These are phyloP conservation scores for Cornus kousa DNA, from an alignment of 148 eudicot genomes.

Conservation along the genomic window DNA sequence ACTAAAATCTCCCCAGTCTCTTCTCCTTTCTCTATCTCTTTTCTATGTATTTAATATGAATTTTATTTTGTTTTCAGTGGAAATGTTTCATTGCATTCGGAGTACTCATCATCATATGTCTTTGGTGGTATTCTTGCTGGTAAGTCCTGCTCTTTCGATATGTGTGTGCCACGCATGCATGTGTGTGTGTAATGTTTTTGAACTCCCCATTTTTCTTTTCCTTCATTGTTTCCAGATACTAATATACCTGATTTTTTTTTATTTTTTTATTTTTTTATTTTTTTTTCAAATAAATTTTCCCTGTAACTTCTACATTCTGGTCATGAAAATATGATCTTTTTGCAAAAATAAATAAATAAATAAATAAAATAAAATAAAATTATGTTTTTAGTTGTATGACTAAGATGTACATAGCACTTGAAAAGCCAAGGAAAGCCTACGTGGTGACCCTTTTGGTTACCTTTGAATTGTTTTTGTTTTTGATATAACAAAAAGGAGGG, in stretches of 20 bases:
- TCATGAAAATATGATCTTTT: no score
- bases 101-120: slow-evolving; percentile 51
- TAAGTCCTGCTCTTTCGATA: slow-evolving; percentile 37
- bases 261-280: no score
- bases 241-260: neutral
- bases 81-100: slow-evolving; percentile 61
- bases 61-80: slow-evolving; percentile 56
- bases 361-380: no score
- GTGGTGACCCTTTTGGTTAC: neutral
- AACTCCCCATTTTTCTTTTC: neutral
- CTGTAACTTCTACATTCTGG: neutral
- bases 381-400: neutral
- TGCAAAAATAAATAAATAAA: no score
- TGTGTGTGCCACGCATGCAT: neutral
- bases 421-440: neutral
- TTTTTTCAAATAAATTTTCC: neutral
- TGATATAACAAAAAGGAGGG: no score
- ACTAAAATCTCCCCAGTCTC: no score
- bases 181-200: neutral
- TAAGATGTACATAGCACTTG: neutral
- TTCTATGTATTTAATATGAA: neutral
- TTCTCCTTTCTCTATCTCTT: neutral
- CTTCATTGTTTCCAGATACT: neutral
- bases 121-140: slow-evolving; percentile 98
- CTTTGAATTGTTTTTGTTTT: neutral